A percentile compares a stretch with the other conserved stretches of the same genome.
Conservation (phyloP, 495 filamentous ascomycete genomes). For the Daldinia bambusicola region DNA sequence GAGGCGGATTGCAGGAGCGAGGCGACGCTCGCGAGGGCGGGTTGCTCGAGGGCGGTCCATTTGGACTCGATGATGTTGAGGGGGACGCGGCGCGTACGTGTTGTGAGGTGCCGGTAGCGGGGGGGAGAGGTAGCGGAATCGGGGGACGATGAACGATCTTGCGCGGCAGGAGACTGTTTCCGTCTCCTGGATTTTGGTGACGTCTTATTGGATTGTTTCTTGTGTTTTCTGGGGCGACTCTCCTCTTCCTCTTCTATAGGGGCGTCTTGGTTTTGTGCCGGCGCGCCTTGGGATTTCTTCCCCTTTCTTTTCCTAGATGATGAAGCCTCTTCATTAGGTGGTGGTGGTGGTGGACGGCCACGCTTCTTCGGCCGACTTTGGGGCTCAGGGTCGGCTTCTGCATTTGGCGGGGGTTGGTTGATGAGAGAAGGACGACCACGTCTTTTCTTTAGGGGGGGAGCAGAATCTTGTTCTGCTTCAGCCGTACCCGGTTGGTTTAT, state of each 20-base stretch:
- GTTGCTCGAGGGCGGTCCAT: slow-evolving; percentile 54
- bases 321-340: slow-evolving; percentile 11
- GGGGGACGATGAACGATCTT: slow-evolving; percentile 40
- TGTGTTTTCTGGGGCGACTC: slow-evolving; percentile 1
- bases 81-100: slow-evolving; percentile 54
- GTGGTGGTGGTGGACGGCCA: slow-evolving; percentile 23
- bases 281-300: slow-evolving; percentile 14
- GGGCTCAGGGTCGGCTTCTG: slow-evolving; percentile 17
- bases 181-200: slow-evolving; percentile 14
- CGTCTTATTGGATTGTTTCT: slow-evolving; percentile 16
- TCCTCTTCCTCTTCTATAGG: slow-evolving; percentile 33
- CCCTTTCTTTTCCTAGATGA: slow-evolving; percentile 22
- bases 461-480: slow-evolving; percentile 23
- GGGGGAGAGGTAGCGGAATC: slow-evolving; percentile 34
- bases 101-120: slow-evolving; percentile 53
- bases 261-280: slow-evolving; percentile 20
- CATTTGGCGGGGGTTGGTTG: slow-evolving; percentile 15
- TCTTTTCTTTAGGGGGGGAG: slow-evolving; percentile 30
- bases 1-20: slow-evolving; percentile 52
- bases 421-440: slow-evolving; percentile 41
- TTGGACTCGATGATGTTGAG: slow-evolving; percentile 57
- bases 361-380: slow-evolving; percentile 30
- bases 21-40: slow-evolving; percentile 52
- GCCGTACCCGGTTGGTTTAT: slow-evolving; percentile 3
- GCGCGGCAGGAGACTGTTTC: slow-evolving; percentile 25